Evolutionary conservation across 2,329 filamentous ascomycete genomes (phyloP).

Genomic region (Exserohilum rostratum): DNA sequence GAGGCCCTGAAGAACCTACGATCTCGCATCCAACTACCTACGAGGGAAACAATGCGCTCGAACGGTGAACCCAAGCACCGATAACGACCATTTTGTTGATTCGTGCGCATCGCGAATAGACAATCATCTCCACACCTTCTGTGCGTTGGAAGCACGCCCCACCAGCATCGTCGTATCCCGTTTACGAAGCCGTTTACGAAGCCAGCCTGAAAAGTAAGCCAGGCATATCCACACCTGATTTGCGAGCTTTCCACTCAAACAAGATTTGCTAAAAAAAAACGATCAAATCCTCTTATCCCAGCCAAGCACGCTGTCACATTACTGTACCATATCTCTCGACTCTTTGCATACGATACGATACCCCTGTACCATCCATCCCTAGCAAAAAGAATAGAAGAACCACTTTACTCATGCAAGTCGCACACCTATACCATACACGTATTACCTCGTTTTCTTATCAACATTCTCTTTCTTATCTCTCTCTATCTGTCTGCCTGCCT

Average conservation of each 20-base stretch:
- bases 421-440: too few species aligned
- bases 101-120: neutral
- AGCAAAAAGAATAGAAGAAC: too few species aligned
- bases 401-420: neutral
- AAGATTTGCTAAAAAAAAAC: neutral
- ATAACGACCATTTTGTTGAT: neutral
- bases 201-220: neutral
- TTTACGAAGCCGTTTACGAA: neutral
- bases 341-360: neutral
- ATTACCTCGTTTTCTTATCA: too few species aligned
- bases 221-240: neutral
- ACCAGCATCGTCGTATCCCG: neutral
- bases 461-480: too few species aligned
- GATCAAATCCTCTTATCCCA: neutral
- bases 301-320: neutral
- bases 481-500: too few species aligned
- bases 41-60: constrained; percentile 5
- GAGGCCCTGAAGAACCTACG: constrained; percentile 10
- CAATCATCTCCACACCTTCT: neutral
- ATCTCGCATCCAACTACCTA: constrained; percentile 13
- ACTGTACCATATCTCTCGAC: neutral
- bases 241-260: neutral
- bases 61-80: neutral
- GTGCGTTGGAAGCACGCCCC: too few species aligned
- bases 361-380: too few species aligned